Base-by-base conservation (phyloP, 208 protist species). In the Herpetomonas samuelpessoai region DNA sequence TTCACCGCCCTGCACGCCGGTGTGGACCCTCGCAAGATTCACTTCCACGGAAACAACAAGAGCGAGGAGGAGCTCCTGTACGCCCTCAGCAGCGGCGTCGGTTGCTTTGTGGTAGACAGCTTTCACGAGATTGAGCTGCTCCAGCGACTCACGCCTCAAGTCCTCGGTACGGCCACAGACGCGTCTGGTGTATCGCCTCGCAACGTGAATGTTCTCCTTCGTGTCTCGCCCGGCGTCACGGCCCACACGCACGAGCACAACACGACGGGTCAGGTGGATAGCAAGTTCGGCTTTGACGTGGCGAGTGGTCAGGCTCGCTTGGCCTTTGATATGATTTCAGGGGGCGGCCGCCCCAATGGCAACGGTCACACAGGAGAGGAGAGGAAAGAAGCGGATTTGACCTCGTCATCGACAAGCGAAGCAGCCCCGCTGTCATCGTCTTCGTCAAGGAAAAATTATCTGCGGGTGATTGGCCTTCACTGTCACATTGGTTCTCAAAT, bases 21-120 rank as follows among this genome's bases (percentile, higher is more conserved):
- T n/a, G 57, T 62, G 3, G 29, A 29, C 6, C 27, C 57, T 10
- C 44, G 28, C 3, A 41, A 46, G 2, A 31, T 53, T 31, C 57
- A 62, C 46, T 62, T 62, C 27, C 57, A 62, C 46, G 57, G 57
- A 24, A 62, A 62, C 57, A 62, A 62, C 27, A 62, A 62, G 46
- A 61, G 46, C 9, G 57, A 62, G 18, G 46, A 26, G 1, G 57
- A 62, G 28, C 19, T 53, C 45, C 44, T 10, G 2, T 53, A 62
- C 30, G 57, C 46, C 4, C 26, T 62, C 19, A 10, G 3, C 19
- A 30, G 18, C 3, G 22, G 46, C n/a, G 57, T 62, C 16, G 46
- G 46, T 22, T 62, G 57, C 30, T 62, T 54, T 18, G 46, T 62
- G 21, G 57, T 62, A 46, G 57, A 62, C 18, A 62, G 24, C 46